Evolutionary conservation across 2,329 filamentous ascomycete species (phyloP), one percentile per base, ranked within the genome.

Genomic region (Mycosphaerella arachidis): DNA sequence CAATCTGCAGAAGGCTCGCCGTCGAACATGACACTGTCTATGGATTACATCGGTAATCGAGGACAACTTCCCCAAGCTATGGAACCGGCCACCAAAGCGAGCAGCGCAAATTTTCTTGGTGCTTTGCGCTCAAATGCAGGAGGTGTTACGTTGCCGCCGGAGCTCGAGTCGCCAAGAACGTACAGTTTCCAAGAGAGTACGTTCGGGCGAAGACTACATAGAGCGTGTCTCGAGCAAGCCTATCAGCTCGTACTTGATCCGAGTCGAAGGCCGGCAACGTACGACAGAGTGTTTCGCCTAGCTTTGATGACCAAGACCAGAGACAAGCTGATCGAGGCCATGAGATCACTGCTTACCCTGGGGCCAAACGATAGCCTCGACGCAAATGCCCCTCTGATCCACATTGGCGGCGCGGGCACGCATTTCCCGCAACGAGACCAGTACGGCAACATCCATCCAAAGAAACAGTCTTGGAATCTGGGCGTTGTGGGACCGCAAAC

Each of bases 181-280:
- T 86, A 87, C 70, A 80, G 84, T 9, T 81, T 83, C 58, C 79
- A 84, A 29, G 89, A 92, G 71, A 76, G 79, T 1, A 86, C 82
- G 0, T 92, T 95, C 66, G 85, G 86, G 10, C 84, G 89, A 7
- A 82, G 88, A 4, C 77, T 95, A 4, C 88, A 90, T 53, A 84
- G 90, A 46, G 79, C 79, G 56, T 80, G 85, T 2, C 66, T 86
- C 0, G 89, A 95, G 73, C 75, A 79, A 29, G 89, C 81, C 0
- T 83, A 86, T 58, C 75, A 78, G 2, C 74, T 92, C 1, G 78
- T 90, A 2, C 71, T 55, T 51, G 79, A 63, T 80, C 83, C 52
- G 78, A 82, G 0, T 59, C 72, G 40, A 61, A 69, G 30, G 54
- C 64, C 65, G 1, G 52, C 60, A 1, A 64, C 61, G 4, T 70